These are phyloP conservation scores for Lactifluus rugatus DNA, from an alignment of 768 basidiomycete species.

Conservation along the genomic window DNA sequence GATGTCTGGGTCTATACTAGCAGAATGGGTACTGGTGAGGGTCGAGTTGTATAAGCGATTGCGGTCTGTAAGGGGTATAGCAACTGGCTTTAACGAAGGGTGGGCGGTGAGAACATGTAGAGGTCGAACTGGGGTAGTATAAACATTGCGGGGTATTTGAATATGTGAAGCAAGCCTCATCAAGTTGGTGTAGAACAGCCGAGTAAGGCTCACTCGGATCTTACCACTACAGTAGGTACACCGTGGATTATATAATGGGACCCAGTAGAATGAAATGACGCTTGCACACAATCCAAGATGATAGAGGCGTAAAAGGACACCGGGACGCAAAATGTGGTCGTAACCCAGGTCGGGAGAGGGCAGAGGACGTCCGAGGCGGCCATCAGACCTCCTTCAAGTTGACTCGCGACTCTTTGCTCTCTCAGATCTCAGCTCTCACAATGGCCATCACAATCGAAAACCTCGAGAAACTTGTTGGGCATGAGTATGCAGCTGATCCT, in stretches of 20 bases:
- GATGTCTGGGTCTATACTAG: not conserved
- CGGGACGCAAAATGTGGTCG: too few relatives aligned
- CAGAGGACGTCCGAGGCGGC: too few relatives aligned
- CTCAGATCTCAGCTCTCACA: not conserved
- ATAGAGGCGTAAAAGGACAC: too few relatives aligned
- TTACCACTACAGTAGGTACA: too few relatives aligned
- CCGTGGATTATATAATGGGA: too few relatives aligned
- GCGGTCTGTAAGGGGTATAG: not conserved
- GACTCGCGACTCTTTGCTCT: too few relatives aligned
- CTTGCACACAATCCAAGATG: too few relatives aligned
- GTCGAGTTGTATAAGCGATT: conserved; percentile 1
- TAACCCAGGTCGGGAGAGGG: too few relatives aligned
- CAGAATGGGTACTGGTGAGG: not conserved
- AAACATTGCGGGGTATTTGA: conserved; percentile 3
- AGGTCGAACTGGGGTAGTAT: not conserved
- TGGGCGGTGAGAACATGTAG: not conserved
- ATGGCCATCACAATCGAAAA: conserved; percentile 23
- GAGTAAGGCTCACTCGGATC: not conserved
- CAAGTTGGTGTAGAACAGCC: not conserved
- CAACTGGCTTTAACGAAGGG: not conserved
- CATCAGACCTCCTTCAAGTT: too few relatives aligned
- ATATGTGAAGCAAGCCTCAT: not conserved
- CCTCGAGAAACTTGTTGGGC: conserved; percentile 59
- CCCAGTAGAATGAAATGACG: too few relatives aligned
- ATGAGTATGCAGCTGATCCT: conserved; percentile 39